These are phyloP conservation scores for Pestalotiopsis fici DNA, from an alignment of 2,329 filamentous ascomycete genomes.

Conservation along the genomic window DNA sequence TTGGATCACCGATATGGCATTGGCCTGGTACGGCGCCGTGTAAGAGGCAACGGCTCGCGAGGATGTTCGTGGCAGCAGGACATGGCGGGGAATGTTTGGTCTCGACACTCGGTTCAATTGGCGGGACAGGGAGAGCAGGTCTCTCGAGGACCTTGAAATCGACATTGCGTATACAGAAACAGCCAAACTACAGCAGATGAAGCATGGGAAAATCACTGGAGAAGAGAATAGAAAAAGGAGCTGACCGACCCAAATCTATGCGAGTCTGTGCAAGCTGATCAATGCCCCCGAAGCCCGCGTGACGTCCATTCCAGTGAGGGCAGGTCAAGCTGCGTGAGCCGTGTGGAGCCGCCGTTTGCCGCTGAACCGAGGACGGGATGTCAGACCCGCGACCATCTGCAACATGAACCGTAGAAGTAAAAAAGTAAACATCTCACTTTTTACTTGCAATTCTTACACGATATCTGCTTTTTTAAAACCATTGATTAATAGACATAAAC, in stretches of 20 bases:
- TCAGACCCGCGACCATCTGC: background rate
- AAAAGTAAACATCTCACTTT: background rate
- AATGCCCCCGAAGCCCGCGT: slow-evolving; percentile 11
- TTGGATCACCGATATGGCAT: slow-evolving; percentile 78
- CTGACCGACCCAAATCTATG: slow-evolving; percentile 10
- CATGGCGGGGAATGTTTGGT: slow-evolving; percentile 26
- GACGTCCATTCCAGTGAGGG: slow-evolving; percentile 23
- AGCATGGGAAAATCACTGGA: slow-evolving; percentile 10
- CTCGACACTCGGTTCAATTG: slow-evolving; percentile 36
- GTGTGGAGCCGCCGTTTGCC: slow-evolving; percentile 19
- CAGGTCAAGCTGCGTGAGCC: slow-evolving; percentile 10
- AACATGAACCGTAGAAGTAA: background rate
- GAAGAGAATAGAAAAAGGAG: slow-evolving; percentile 15
- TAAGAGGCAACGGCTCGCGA: slow-evolving; percentile 66
- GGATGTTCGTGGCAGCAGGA: slow-evolving; percentile 16
- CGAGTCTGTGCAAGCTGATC: background rate
- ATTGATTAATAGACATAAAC: background rate
- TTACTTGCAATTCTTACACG: background rate
- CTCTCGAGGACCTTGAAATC: slow-evolving; percentile 45
- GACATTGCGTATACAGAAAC: slow-evolving; percentile 40
- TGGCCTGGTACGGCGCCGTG: slow-evolving; percentile 78
- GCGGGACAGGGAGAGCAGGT: slow-evolving; percentile 44
- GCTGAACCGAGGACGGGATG: slow-evolving; percentile 10
- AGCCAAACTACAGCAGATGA: slow-evolving; percentile 14
- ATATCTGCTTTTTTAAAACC: slow-evolving; percentile 9